phyloP scores from a whole-genome alignment of 257 asterid genomes.

The Plantago major region DNA sequence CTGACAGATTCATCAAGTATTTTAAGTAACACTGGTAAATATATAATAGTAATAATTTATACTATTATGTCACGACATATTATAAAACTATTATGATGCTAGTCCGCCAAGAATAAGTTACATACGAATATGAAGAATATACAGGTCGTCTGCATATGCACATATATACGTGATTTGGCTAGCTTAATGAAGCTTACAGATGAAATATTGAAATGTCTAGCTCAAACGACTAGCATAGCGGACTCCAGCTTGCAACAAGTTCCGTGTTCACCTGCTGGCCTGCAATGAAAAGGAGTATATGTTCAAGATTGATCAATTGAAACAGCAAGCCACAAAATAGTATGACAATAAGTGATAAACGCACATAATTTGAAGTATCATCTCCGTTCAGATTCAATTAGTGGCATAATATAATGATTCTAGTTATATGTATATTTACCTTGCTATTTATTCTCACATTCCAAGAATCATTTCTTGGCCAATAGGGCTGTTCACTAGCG shows the following conservation, averaged over 20 bases:
- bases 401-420: not conserved
- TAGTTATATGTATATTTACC: conserved; percentile 36
- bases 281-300: not conserved
- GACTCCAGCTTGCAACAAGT: not conserved
- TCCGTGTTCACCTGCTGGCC: conserved; percentile 3
- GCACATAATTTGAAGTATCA: not conserved
- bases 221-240: no score
- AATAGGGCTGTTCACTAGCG: conserved; percentile 54
- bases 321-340: not conserved
- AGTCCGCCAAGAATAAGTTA: no score
- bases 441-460: conserved; percentile 60
- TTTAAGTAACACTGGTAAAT: no score
- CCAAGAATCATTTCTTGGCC: conserved; percentile 60
- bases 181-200: no score
- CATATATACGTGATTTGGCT: no score
- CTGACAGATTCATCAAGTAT: no score
- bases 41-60: no score
- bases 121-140: no score
- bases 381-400: not conserved
- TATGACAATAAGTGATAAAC: not conserved
- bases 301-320: not conserved
- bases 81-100: no score
- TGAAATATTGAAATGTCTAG: no score
- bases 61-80: no score
- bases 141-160: no score